Conservation (phyloP, 2,329 filamentous ascomycete genomes). For the Pseudogymnoascus sp. region DNA sequence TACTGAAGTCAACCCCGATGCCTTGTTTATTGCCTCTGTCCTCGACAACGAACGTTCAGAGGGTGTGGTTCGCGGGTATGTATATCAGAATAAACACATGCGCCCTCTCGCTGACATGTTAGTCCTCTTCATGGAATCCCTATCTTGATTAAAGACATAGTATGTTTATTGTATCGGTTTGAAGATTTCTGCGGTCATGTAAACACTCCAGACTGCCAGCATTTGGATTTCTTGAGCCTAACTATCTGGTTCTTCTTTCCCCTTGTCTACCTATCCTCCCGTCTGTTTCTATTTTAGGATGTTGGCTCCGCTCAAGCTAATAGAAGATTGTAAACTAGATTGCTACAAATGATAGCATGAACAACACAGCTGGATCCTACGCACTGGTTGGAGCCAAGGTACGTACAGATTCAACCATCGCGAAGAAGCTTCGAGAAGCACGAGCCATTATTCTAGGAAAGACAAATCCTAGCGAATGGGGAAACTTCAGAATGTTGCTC, state of each 20-base stretch:
- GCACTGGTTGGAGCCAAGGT: conserved; percentile 19
- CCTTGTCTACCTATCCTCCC: too few relatives aligned
- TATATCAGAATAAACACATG: too few relatives aligned
- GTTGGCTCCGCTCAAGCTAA: too few relatives aligned
- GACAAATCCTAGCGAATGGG: conserved; percentile 45
- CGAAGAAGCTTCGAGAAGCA: conserved; percentile 17
- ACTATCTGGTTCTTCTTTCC: too few relatives aligned
- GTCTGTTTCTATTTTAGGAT: too few relatives aligned
- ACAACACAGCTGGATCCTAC: conserved; percentile 31
- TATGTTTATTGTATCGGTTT: too few relatives aligned
- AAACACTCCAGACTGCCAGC: too few relatives aligned
- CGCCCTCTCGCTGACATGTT: neutral
- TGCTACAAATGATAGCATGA: conserved; percentile 49
- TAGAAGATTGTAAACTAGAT: conserved; percentile 37
- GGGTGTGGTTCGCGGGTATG: conserved; percentile 24
- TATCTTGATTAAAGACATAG: conserved; percentile 47
- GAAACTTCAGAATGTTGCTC: conserved; percentile 44
- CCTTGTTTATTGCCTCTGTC: conserved; percentile 15
- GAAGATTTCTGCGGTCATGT: too few relatives aligned
- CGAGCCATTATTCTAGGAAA: conserved; percentile 23
- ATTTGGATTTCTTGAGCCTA: neutral
- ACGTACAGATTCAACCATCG: conserved; percentile 19
- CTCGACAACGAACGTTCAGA: conserved; percentile 17
- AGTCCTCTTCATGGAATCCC: conserved; percentile 46
- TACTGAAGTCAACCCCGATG: conserved; percentile 21